Evolutionary conservation across 371 early-diverging fungal genomes (phyloP).

Genomic region (Dichotomocladium elegans): DNA sequence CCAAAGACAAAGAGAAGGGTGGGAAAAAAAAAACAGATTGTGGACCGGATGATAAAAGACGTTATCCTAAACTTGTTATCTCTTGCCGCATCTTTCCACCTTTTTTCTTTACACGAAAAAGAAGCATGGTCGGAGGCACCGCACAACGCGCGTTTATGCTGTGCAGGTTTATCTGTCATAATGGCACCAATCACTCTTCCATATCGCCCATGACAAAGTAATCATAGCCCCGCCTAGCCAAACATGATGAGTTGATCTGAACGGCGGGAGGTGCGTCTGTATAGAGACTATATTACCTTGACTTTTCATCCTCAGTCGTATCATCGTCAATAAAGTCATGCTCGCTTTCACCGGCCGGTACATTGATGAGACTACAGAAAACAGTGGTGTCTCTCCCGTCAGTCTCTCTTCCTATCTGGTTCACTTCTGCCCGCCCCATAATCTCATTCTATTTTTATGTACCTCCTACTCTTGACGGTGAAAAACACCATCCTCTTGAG

Average conservation of each 20-base stretch:
- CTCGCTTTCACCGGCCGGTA: not conserved
- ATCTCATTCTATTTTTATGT: conserved; percentile 13
- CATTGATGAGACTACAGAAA: not conserved
- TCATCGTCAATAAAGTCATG: conserved; percentile 1
- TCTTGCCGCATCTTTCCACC: too few relatives aligned
- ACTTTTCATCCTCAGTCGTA: not conserved
- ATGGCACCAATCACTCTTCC: conserved; percentile 22
- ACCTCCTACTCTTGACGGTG: conserved; percentile 83
- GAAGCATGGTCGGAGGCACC: too few relatives aligned
- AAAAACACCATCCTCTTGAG: conserved; percentile 89
- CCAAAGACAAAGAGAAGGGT: not conserved
- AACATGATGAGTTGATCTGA: too few relatives aligned
- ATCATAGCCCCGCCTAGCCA: conserved; percentile 31
- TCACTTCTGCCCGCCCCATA: not conserved
- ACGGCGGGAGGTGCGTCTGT: too few relatives aligned
- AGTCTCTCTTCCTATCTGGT: too few relatives aligned
- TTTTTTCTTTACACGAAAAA: too few relatives aligned
- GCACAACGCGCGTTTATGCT: too few relatives aligned
- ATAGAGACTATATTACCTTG: not conserved
- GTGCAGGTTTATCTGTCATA: conserved; percentile 1
- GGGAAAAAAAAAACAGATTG: conserved; percentile 2
- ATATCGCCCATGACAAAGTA: conserved; percentile 42
- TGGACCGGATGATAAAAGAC: too few relatives aligned
- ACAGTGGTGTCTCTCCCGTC: too few relatives aligned
- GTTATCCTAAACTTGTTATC: too few relatives aligned